Base-by-base conservation (phyloP, 169 alveolate genomes). In the Eimeria brunetti region DNA sequence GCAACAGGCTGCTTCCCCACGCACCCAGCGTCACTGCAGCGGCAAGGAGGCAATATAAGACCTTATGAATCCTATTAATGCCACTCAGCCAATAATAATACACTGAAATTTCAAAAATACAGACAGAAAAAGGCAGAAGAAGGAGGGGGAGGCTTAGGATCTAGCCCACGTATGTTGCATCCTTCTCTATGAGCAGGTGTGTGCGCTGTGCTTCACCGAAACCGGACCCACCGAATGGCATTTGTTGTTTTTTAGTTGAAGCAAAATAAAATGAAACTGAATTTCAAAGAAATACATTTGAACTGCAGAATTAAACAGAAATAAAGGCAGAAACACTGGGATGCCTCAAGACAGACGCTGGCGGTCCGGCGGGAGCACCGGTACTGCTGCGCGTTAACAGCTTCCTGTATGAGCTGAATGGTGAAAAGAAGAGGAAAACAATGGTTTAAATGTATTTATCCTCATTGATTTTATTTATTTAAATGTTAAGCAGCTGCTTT, bases 301-400 rank as follows among this genome's bases (percentile, higher is more conserved):
- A 67, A 67, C 78, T 6, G n/a, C 49, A 67, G 75, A 41, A 1
- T n/a, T 18, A 24, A 27, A n/a, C n/a, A n/a, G n/a, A n/a, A n/a
- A n/a, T n/a, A n/a, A n/a, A n/a, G 5, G 58, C 58, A 51, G 0
- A 0, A 16, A 14, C 33, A 20, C 75, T 62, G 27, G 85, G 85
- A 30, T 38, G 62, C 60, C 60, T 38, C 60, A 75, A 46, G 58
- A 75, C 85, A 75, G 62, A 33, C 24, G 30, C 85, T 75, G 85
- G 85, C 58, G 85, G 58, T 75, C 85, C 85, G 18, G 16, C 85
- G 60, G 8, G 36, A 24, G 85, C 85, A 18, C 44, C 49, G 27
- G 27, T 8, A 12, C 27, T 30, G 78, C 33, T 44, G 78, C 78
- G 27, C 2, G 49, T 12, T 7, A 49, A 2, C 2, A 7, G 49